Percentiles rank a stretch among this genome's conserved stretches.
Evolutionary conservation across 805 yeast species (phyloP).

Genomic region (Starmera pachycereana): DNA sequence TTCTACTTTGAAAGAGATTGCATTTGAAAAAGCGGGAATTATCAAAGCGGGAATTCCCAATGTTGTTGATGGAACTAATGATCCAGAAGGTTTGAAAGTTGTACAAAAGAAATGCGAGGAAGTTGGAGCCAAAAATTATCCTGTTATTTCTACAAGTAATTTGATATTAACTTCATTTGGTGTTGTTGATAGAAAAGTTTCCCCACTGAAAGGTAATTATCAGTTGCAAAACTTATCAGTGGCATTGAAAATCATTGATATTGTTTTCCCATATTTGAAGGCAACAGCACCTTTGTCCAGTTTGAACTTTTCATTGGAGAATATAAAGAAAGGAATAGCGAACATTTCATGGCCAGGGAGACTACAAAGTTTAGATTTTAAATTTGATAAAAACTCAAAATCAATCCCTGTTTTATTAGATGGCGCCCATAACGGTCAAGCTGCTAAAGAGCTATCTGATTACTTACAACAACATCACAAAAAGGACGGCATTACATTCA

Average conservation of each 20-base stretch:
- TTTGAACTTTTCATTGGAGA: slow-evolving; percentile 20
- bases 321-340: slow-evolving; percentile 41
- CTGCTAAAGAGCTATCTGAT: slow-evolving; percentile 61
- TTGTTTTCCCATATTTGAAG: slow-evolving; percentile 17
- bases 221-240: slow-evolving; percentile 63
- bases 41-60: slow-evolving; percentile 46
- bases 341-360: slow-evolving; percentile 80
- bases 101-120: slow-evolving; percentile 28
- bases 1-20: slow-evolving; percentile 49
- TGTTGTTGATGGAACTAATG: slow-evolving; percentile 66
- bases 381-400: slow-evolving; percentile 13
- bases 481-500: slow-evolving; percentile 28
- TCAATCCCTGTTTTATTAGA: slow-evolving; percentile 46
- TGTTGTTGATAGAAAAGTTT: slow-evolving; percentile 15
- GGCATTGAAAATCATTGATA: slow-evolving; percentile 47
- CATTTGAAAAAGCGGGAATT: slow-evolving; percentile 80
- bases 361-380: slow-evolving; percentile 41
- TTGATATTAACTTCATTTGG: slow-evolving; percentile 23
- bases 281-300: slow-evolving; percentile 13
- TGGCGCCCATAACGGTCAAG: slow-evolving; percentile 89
- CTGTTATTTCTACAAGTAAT: slow-evolving; percentile 6
- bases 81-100: slow-evolving; percentile 34
- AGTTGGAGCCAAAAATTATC: slow-evolving; percentile 19
- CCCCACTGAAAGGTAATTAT: slow-evolving; percentile 64
- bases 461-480: slow-evolving; percentile 30